Evolutionary conservation across 805 yeast species (phyloP).

Genomic region (Pichia nakasei): DNA sequence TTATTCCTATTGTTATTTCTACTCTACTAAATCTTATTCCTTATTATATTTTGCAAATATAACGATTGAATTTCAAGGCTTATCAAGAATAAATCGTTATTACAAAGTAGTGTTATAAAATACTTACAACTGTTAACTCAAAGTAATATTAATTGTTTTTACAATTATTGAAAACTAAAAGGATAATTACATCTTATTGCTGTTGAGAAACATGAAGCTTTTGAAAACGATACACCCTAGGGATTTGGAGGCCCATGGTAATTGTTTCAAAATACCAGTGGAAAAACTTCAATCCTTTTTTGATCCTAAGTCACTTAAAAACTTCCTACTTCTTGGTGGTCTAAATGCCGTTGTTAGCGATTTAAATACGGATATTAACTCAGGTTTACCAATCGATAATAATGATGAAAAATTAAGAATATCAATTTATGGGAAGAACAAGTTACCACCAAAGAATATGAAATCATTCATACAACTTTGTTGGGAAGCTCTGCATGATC

Average conservation of each 20-base stretch:
- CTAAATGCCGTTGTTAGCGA: conserved; percentile 25
- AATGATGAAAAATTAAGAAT: conserved; percentile 30
- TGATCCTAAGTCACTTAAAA: conserved; percentile 51
- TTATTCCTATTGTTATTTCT: too few relatives aligned
- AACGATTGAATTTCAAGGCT: too few relatives aligned
- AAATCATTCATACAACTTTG: conserved; percentile 63
- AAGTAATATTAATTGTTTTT: too few relatives aligned
- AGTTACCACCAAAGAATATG: conserved; percentile 60
- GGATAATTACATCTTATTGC: too few relatives aligned
- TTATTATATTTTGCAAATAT: too few relatives aligned
- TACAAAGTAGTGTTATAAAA: too few relatives aligned
- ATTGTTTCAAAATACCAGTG: conserved; percentile 17
- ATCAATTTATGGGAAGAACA: conserved; percentile 57
- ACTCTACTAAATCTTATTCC: too few relatives aligned
- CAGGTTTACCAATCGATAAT: conserved; percentile 34
- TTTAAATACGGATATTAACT: conserved; percentile 29
- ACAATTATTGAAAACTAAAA: too few relatives aligned
- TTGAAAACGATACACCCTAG: too few relatives aligned
- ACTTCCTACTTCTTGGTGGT: conserved; percentile 39
- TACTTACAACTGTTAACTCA: too few relatives aligned
- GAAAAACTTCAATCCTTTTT: conserved; percentile 41
- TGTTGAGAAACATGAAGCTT: not conserved
- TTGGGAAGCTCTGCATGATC: conserved; percentile 82
- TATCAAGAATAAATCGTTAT: too few relatives aligned
- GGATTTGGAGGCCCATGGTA: conserved; percentile 11